phyloP scores from a whole-genome alignment of 306 rosid species.

The Coriaria nepalensis region DNA sequence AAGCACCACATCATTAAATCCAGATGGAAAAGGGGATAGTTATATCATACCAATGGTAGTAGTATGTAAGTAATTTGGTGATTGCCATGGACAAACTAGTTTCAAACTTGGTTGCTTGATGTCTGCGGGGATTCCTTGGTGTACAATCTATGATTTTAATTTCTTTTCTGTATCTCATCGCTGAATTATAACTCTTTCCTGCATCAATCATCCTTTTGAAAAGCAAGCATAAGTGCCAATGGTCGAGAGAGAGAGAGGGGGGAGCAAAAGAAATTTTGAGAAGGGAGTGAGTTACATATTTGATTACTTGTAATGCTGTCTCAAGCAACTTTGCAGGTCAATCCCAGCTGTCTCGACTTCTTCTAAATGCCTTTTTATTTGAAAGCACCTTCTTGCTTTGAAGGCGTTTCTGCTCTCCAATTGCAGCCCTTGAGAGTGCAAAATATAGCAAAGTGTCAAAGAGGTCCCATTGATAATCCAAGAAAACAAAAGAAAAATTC shows the following conservation, averaged over 20 bases:
- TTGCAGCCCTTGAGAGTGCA: conserved; percentile 57
- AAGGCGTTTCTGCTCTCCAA: conserved; percentile 84
- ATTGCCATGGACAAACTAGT: too few species aligned
- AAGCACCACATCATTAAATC: too few species aligned
- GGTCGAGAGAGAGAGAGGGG: too few species aligned
- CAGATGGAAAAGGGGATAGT: too few species aligned
- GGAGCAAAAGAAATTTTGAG: not conserved
- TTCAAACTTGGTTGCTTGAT: too few species aligned
- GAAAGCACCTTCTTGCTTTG: conserved; percentile 80
- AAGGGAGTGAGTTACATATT: not conserved
- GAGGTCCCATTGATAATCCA: conserved; percentile 7
- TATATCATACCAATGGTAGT: too few species aligned
- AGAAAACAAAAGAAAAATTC: conserved; percentile 7
- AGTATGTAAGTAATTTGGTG: too few species aligned
- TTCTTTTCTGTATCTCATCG: too few species aligned
- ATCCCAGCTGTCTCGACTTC: conserved; percentile 79
- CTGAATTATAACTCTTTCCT: not conserved
- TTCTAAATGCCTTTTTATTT: conserved; percentile 69
- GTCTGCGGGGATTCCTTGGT: too few species aligned
- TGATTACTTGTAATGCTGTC: not conserved
- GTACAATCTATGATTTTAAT: too few species aligned
- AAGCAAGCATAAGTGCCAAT: too few species aligned
- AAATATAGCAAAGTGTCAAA: conserved; percentile 13
- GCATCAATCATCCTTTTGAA: not conserved
- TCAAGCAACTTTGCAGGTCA: not conserved